Evolutionary conservation across 1,284 basidiomycete species (phyloP), one percentile per base, ranked within the genome.

Genomic region (Pterulicium gracile): DNA sequence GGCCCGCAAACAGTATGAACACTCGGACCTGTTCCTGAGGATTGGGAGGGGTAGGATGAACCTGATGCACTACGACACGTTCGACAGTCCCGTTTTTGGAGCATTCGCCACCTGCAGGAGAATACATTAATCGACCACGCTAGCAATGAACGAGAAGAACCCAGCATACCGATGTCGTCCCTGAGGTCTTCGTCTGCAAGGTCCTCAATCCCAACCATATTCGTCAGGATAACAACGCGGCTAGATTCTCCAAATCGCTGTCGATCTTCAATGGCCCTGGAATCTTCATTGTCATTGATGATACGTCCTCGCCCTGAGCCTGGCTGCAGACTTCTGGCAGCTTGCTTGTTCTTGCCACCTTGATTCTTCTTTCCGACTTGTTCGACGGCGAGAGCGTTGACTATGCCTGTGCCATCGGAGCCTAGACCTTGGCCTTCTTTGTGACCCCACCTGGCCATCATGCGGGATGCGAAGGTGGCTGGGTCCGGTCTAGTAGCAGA

Each of bases 401-500:
- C 77, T 47, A 96, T 94, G 3, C 93, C 93, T 10, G 76, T 75
- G 2, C 82, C 87, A 51, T 85, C 80, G 0, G 75, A 81, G 42
- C 92, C 93, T 1, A 96, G 73, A 10, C 90, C 93, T 63, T 92
- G 82, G 1, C 93, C 93, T 58, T 92, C 86, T 58, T 88, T 87
- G 63, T 96, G 91, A 0, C 93, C 93, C 87, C 88, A 95, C 65
- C 91, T 94, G 3, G 87, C 83, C 89, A 92, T 91, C 50, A 88
- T 60, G 20, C 84, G 78, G 12, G 80, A 78, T 15, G 86, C 88
- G 55, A 91, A 90, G 4, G 74, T 75, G 46, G 78, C 77, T 0
- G 79, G 75, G 51, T 85, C 77, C 41, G 75, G 67, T 52, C 83
- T 82, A 50, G 15, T 48, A n/a, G 47, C 45, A 24, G 34, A 50